phyloP scores from a whole-genome alignment of 352 stramenopile genomes.

The Aphanomyces stellatus region DNA sequence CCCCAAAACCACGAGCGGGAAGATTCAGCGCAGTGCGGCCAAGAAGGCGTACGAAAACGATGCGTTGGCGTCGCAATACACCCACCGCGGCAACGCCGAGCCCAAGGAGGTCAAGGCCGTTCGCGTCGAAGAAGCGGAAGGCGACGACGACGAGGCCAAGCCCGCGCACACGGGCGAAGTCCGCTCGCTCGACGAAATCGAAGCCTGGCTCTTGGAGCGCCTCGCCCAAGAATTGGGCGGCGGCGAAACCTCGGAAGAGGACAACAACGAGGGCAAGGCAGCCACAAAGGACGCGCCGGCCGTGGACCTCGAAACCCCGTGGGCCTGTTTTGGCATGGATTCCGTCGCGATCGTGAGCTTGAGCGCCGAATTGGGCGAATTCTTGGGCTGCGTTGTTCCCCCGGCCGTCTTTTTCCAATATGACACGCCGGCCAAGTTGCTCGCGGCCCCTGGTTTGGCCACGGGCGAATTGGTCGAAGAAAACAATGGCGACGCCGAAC shows the following conservation, averaged over 20 bases:
- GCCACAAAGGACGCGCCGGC: slow-evolving; percentile 23
- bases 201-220: slow-evolving; percentile 57
- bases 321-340: slow-evolving; percentile 54
- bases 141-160: not conserved
- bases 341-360: slow-evolving; percentile 59
- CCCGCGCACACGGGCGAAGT: slow-evolving; percentile 11
- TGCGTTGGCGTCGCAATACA: slow-evolving; percentile 12
- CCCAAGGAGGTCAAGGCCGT: slow-evolving; percentile 25
- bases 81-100: slow-evolving; percentile 27
- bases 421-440: slow-evolving; percentile 49
- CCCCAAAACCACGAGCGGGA: slow-evolving; percentile 78
- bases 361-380: slow-evolving; percentile 54
- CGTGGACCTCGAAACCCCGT: slow-evolving; percentile 49
- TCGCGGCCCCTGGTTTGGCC: slow-evolving; percentile 44
- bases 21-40: slow-evolving; percentile 65
- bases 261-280: slow-evolving; percentile 22
- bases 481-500: slow-evolving; percentile 17
- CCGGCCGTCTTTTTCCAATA: slow-evolving; percentile 64
- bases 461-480: slow-evolving; percentile 36
- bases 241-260: slow-evolving; percentile 2
- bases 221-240: slow-evolving; percentile 42
- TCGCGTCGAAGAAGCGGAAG: not conserved
- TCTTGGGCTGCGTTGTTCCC: slow-evolving; percentile 56
- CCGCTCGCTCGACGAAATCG: slow-evolving; percentile 60
- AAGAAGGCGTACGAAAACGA: slow-evolving; percentile 42